phyloP scores from a whole-genome alignment of 2,329 filamentous ascomycete species.

The Diplocarpon rosae region DNA sequence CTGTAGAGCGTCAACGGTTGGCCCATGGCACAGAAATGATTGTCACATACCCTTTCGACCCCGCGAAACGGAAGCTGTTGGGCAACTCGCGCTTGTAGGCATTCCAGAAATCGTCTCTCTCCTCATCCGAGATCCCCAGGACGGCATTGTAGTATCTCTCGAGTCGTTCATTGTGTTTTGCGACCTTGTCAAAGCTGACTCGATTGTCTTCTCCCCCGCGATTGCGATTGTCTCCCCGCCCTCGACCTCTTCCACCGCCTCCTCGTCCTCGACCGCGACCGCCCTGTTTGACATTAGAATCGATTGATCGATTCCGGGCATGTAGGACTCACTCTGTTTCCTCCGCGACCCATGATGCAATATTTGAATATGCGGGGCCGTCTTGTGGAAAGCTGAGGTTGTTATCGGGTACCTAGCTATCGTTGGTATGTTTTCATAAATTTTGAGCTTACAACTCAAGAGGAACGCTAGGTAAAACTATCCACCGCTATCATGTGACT shows the following conservation, averaged over 20 bases:
- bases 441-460: too few relatives aligned
- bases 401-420: too few relatives aligned
- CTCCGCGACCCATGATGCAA: constrained; percentile 23
- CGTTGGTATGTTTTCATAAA: too few relatives aligned
- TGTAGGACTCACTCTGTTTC: constrained; percentile 21
- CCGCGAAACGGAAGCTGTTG: constrained; percentile 96
- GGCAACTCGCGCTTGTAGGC: constrained; percentile 75
- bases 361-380: neutral
- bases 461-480: too few relatives aligned
- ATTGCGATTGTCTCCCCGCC: constrained; percentile 16
- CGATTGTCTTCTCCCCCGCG: constrained; percentile 31
- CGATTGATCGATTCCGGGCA: neutral
- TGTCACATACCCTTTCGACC: constrained; percentile 68
- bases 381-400: too few relatives aligned
- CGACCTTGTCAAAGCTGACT: constrained; percentile 43
- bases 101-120: constrained; percentile 74
- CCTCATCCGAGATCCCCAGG: constrained; percentile 64
- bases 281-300: constrained; percentile 8
- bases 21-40: constrained; percentile 1
- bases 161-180: constrained; percentile 73
- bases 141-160: constrained; percentile 79
- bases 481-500: too few relatives aligned
- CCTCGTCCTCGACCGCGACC: constrained; percentile 16
- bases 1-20: constrained; percentile 32
- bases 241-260: constrained; percentile 18